These are phyloP conservation scores for Cyclocybe cylindracea DNA, from an alignment of 768 basidiomycete species.

Conservation along the genomic window DNA sequence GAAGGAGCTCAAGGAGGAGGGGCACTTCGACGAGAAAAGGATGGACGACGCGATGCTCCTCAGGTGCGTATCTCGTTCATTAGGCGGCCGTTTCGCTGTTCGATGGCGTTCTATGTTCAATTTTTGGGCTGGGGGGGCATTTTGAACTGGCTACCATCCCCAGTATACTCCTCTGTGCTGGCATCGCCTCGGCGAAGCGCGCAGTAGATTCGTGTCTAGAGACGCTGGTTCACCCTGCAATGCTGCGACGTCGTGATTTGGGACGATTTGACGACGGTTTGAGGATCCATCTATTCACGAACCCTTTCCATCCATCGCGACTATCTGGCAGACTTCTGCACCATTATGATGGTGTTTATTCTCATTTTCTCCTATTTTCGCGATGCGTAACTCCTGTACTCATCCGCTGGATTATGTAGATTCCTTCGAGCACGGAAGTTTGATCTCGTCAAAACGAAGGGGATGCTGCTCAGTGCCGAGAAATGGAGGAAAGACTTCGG, in stretches of 20 bases:
- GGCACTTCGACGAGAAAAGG: constrained; percentile 57
- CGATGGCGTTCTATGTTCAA: background rate
- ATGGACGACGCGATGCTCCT: constrained; percentile 75
- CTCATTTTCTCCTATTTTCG: too few relatives aligned
- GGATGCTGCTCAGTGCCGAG: constrained; percentile 81
- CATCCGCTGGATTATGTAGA: constrained; percentile 36
- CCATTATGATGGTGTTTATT: too few relatives aligned
- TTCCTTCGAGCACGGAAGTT: constrained; percentile 95
- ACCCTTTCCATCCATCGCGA: too few relatives aligned
- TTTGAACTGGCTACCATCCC: too few relatives aligned
- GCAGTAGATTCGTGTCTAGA: too few relatives aligned
- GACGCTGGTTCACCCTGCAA: too few relatives aligned
- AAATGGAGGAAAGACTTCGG: constrained; percentile 89
- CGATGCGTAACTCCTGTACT: too few relatives aligned
- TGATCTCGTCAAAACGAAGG: constrained; percentile 77
- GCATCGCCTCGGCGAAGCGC: too few relatives aligned
- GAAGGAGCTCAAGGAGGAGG: constrained; percentile 64
- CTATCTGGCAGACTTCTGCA: too few relatives aligned
- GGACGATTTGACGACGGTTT: too few relatives aligned
- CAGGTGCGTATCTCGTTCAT: constrained; percentile 41
- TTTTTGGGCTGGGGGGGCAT: background rate
- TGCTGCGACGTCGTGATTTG: too few relatives aligned
- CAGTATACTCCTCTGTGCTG: background rate
- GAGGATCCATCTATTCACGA: too few relatives aligned
- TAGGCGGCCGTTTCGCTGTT: background rate